Evolutionary conservation across 208 protist species (phyloP), one percentile per base, ranked within the genome.

Genomic region (Angomonas deanei): DNA sequence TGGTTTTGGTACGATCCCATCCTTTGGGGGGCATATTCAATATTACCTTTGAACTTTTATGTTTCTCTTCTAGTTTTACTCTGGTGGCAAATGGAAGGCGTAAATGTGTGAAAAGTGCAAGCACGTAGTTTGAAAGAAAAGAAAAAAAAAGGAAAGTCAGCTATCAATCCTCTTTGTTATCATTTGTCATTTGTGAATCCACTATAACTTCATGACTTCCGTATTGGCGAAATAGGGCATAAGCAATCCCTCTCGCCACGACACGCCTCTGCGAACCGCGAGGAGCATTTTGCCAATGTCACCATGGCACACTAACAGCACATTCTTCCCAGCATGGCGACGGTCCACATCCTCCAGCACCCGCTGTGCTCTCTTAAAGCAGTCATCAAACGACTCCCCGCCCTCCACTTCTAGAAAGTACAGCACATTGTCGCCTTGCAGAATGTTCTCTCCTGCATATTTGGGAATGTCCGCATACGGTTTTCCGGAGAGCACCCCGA

Each of bases 231-330:
- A 81, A 58, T 93, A 96, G 0, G 86, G 83, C 3, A 82, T 31
- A 36, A 58, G 27, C 24, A 96, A 69, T 0, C 72, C 91, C 10
- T 94, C 76, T 26, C 72, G 48, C 91, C 91, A 96, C 26, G 61
- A 42, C 17, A 91, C 73, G 4, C 74, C 72, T 39, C 64, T 75
- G 21, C 76, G 77, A 3, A 71, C 87, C 0, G 88, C 88, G 33
- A 80, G 68, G 11, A 96, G 48, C 91, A 96, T 96, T 63, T 93
- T 96, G n/a, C 84, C 86, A 61, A 96, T 92, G 62, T 96, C 91
- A 11, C 91, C 91, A 58, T 96, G 91, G 54, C 88, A 93, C 30
- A 93, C 88, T 0, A 94, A 72, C 53, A 93, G 65, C 11, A 96
- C 85, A 34, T 78, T 49, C 65, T 94, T 76, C 13, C 83, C 86